phyloP scores from a whole-genome alignment of 495 filamentous ascomycete species.

The Neurospora tetraspora region DNA sequence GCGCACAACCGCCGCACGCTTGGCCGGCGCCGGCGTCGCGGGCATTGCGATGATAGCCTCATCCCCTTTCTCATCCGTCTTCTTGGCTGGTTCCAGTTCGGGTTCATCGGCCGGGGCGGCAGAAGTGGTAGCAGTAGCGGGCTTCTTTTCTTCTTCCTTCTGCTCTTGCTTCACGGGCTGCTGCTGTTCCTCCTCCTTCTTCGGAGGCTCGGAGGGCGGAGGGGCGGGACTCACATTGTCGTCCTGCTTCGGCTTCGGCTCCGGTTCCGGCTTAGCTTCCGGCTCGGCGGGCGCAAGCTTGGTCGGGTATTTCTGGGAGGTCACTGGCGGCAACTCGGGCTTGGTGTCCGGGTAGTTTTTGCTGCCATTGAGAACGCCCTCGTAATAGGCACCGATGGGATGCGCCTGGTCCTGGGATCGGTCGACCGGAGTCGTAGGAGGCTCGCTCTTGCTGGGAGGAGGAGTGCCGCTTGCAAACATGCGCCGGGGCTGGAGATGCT shows the following conservation, averaged over 20 bases:
- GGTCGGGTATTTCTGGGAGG: conserved; percentile 8
- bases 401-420: conserved; percentile 21
- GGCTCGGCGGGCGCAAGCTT: conserved; percentile 4
- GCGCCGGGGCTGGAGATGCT: conserved; percentile 11
- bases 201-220: background rate
- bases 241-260: conserved; percentile 12
- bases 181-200: conserved; percentile 2
- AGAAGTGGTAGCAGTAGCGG: conserved; percentile 6
- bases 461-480: conserved; percentile 7
- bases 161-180: conserved; percentile 9
- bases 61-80: conserved; percentile 4
- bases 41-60: conserved; percentile 11
- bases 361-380: conserved; percentile 35
- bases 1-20: conserved; percentile 9
- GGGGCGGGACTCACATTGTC: background rate
- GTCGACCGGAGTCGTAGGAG: conserved; percentile 11
- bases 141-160: conserved; percentile 23
- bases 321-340: conserved; percentile 18
- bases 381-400: conserved; percentile 32
- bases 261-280: conserved; percentile 12
- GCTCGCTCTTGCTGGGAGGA: conserved; percentile 5
- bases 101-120: background rate
- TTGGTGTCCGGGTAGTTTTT: conserved; percentile 21
- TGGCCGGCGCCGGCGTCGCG: conserved; percentile 17
- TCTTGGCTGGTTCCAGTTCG: conserved; percentile 13